A percentile compares a stretch with the other conserved stretches of the same genome.
Conservation (phyloP, 306 rosid species). For the Quercus gilva region DNA sequence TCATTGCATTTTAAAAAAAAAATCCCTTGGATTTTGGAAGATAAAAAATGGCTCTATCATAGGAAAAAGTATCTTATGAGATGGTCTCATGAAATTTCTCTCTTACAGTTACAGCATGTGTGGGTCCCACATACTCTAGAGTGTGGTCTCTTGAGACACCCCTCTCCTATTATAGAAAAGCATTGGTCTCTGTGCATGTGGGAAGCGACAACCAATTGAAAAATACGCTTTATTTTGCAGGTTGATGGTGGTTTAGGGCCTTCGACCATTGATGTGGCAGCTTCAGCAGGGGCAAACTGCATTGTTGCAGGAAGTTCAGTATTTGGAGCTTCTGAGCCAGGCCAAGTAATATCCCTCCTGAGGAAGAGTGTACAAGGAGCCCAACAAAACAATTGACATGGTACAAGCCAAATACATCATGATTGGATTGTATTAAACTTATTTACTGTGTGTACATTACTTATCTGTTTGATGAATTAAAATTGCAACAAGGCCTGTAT, state of each 20-base stretch:
- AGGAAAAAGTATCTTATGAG: too few species aligned
- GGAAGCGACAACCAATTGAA: not conserved
- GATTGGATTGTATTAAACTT: not conserved
- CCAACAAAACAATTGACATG: conserved; percentile 44
- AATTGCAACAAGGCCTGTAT: not conserved
- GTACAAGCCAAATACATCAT: conserved; percentile 11
- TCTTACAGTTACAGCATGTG: too few species aligned
- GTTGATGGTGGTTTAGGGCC: conserved; percentile 98
- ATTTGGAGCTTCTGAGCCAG: conserved; percentile 88
- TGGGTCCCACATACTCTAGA: too few species aligned
- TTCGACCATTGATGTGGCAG: conserved; percentile 77
- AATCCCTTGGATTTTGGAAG: too few species aligned
- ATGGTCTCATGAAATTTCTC: too few species aligned
- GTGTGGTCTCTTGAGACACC: too few species aligned
- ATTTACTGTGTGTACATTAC: not conserved
- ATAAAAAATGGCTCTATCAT: too few species aligned
- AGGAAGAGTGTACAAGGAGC: conserved; percentile 60
- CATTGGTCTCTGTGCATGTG: not conserved
- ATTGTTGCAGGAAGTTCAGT: conserved; percentile 98
- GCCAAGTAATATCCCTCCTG: conserved; percentile 67
- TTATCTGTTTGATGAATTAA: not conserved
- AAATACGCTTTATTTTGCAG: conserved; percentile 41
- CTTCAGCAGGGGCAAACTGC: conserved; percentile 90
- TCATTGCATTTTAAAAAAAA: too few species aligned
- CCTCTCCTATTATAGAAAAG: too few species aligned